Evolutionary conservation across 768 basidiomycete genomes (phyloP).

Genomic region (Heimioporus sp.): DNA sequence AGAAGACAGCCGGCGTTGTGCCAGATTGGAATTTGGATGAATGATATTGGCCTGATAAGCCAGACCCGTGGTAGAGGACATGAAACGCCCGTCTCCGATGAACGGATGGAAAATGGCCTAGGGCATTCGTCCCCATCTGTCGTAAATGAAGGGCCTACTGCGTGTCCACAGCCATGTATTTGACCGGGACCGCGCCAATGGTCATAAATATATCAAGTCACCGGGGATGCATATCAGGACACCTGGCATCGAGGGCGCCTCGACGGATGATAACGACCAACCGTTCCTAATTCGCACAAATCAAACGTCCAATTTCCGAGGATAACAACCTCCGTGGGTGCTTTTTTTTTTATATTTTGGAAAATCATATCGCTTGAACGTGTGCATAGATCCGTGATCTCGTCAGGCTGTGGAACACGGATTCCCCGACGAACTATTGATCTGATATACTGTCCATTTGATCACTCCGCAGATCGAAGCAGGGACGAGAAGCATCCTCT

Average conservation of each 20-base stretch:
- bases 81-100: slow-evolving; percentile 9
- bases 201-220: neutral
- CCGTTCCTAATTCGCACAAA: slow-evolving; percentile 5
- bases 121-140: neutral
- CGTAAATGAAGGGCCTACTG: neutral
- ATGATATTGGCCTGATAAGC: slow-evolving; percentile 6
- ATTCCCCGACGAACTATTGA: slow-evolving; percentile 13
- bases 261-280: too few relatives aligned
- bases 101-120: neutral
- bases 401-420: neutral
- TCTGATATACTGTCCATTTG: slow-evolving; percentile 13
- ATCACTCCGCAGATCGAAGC: slow-evolving; percentile 29
- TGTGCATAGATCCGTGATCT: slow-evolving; percentile 6
- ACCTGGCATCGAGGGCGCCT: neutral
- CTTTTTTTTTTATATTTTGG: neutral
- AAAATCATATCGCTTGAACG: slow-evolving; percentile 5
- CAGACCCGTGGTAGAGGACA: slow-evolving; percentile 1
- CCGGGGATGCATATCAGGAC: neutral
- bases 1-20: neutral
- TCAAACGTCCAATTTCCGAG: slow-evolving; percentile 23
- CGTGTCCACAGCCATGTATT: neutral
- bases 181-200: neutral
- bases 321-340: slow-evolving; percentile 7
- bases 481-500: slow-evolving; percentile 11
- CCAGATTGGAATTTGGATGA: slow-evolving; percentile 1